Evolutionary conservation across 148 eudicot species (phyloP).

Genomic region (Talinum fruticosum): DNA sequence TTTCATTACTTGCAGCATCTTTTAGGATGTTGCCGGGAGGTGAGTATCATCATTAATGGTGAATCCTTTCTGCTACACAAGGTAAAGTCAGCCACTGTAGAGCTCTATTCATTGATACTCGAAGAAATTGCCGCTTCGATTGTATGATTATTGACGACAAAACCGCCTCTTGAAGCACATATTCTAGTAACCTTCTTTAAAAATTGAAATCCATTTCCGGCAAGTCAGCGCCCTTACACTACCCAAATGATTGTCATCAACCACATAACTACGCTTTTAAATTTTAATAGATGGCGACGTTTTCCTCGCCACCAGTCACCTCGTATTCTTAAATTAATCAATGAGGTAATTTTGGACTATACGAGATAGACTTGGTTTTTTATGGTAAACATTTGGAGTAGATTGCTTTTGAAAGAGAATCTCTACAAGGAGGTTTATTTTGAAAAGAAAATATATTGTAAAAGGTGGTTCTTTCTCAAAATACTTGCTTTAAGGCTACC

Average conservation of each 20-base stretch:
- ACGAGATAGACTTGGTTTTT: background rate
- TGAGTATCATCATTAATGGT: conserved; percentile 55
- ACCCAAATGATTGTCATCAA: too few relatives aligned
- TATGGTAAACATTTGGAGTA: background rate
- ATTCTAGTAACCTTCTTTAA: background rate
- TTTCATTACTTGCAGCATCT: conserved; percentile 43
- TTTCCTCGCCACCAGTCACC: background rate
- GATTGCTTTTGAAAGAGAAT: background rate
- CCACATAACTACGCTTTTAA: background rate
- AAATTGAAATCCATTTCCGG: too few relatives aligned
- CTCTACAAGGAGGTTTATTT: background rate
- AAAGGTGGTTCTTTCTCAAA: too few relatives aligned
- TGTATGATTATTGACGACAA: too few relatives aligned
- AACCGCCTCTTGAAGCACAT: background rate
- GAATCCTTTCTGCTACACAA: conserved; percentile 70
- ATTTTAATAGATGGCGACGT: too few relatives aligned
- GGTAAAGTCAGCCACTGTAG: conserved; percentile 26
- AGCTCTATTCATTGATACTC: background rate
- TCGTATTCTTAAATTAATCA: background rate
- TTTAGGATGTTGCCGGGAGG: conserved; percentile 70
- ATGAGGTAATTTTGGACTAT: too few relatives aligned
- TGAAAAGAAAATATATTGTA: background rate
- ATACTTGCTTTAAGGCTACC: too few relatives aligned
- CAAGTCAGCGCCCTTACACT: too few relatives aligned
- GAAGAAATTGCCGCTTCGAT: background rate